phyloP scores from a whole-genome alignment of 805 yeast species.

The Candida railenensis region DNA sequence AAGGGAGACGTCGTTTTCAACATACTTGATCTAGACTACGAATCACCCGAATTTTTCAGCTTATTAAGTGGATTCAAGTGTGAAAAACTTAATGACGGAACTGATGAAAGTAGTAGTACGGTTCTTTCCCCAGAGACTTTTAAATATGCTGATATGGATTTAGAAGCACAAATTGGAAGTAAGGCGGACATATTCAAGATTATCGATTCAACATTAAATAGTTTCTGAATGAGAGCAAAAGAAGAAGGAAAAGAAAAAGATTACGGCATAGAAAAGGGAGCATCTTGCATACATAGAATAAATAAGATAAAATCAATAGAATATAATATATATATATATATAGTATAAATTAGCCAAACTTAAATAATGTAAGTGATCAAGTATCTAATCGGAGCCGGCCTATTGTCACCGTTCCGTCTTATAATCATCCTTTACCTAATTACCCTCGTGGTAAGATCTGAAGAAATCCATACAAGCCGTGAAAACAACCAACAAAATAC shows the following conservation, averaged over 20 bases:
- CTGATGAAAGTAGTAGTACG: not conserved
- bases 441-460: slow-evolving; percentile 47
- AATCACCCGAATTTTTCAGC: slow-evolving; percentile 22
- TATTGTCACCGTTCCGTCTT: too few species aligned
- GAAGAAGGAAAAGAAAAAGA: not conserved
- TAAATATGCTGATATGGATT: slow-evolving; percentile 5
- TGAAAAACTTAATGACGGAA: not conserved
- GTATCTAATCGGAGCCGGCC: too few species aligned
- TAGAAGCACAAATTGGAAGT: not conserved
- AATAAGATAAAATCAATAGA: not conserved
- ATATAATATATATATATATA: slow-evolving; percentile 1
- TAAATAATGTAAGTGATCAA: too few species aligned
- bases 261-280: not conserved
- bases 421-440: too few species aligned
- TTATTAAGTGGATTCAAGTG: slow-evolving; percentile 9
- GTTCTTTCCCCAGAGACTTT: slow-evolving; percentile 5
- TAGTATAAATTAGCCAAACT: too few species aligned
- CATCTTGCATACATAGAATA: too few species aligned
- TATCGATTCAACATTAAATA: slow-evolving; percentile 4
- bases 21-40: slow-evolving; percentile 23
- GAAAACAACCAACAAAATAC: slow-evolving; percentile 95
- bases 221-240: not conserved
- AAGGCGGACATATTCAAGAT: slow-evolving; percentile 7
- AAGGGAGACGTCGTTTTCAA: not conserved
- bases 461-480: slow-evolving; percentile 93